phyloP scores from a whole-genome alignment of 345 rosid species.

The Gossypioides kirkii region DNA sequence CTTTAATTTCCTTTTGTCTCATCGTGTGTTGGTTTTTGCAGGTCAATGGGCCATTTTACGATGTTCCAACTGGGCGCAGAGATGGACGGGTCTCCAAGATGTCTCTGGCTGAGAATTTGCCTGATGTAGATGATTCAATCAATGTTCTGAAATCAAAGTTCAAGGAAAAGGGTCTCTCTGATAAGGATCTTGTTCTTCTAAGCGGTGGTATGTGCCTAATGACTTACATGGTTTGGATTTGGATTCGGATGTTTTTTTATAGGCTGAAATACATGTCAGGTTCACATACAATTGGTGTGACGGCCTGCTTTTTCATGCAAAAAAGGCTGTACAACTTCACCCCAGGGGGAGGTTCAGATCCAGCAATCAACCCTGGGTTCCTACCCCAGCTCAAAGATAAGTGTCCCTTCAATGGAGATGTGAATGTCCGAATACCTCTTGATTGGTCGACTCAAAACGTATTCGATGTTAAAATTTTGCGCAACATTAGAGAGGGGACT shows the following conservation, averaged over 20 bases:
- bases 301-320: conserved; percentile 52
- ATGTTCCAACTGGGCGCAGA: conserved; percentile 59
- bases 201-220: conserved; percentile 34
- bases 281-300: conserved; percentile 50
- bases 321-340: conserved; percentile 42
- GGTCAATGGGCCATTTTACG: conserved; percentile 43
- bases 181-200: conserved; percentile 43
- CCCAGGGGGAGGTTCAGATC: conserved; percentile 35
- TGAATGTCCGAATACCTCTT: conserved; percentile 28
- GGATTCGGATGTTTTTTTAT: not conserved
- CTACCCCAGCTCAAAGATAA: conserved; percentile 24
- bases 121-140: conserved; percentile 36
- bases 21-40: conserved; percentile 2
- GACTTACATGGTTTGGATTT: not conserved
- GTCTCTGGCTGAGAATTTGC: conserved; percentile 32
- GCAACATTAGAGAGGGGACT: conserved; percentile 31
- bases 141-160: conserved; percentile 35
- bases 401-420: conserved; percentile 27
- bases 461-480: conserved; percentile 40
- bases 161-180: conserved; percentile 41
- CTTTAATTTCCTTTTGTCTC: not conserved
- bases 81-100: conserved; percentile 46
- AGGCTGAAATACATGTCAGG: conserved; percentile 21
- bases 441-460: conserved; percentile 35
- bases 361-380: conserved; percentile 26